These are phyloP conservation scores for Trichomonas gallinae DNA, from an alignment of 208 protist genomes.

Conservation along the genomic window DNA sequence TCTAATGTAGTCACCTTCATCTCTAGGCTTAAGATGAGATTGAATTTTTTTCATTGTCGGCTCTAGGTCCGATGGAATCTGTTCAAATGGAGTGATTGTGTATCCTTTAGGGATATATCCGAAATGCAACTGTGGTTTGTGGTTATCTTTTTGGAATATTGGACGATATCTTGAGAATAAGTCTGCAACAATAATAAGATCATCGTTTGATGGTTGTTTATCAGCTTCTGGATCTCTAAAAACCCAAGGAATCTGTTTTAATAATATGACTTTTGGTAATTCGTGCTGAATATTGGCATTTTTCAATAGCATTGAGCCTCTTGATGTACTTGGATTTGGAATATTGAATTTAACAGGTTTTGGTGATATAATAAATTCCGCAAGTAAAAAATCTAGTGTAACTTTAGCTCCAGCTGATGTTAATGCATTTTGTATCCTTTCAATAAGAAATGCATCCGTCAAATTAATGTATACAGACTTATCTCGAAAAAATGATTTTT, in stretches of 20 bases:
- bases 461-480: neutral
- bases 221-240: neutral
- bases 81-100: neutral
- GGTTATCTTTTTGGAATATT: neutral
- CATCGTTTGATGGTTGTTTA: neutral
- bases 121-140: neutral
- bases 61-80: neutral
- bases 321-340: neutral
- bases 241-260: neutral
- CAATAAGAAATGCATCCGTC: neutral
- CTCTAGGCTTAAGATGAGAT: neutral
- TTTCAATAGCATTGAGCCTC: neutral
- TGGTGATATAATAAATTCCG: neutral
- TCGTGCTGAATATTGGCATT: neutral
- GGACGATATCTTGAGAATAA: neutral
- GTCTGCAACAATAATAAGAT: neutral
- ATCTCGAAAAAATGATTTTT: neutral
- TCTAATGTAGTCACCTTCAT: neutral
- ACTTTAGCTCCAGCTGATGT: neutral
- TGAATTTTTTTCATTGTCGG: neutral
- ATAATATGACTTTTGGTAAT: neutral
- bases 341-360: neutral
- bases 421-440: neutral
- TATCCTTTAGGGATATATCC: neutral
- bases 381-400: neutral